Evolutionary conservation across 768 basidiomycete genomes (phyloP).

Genomic region (Lactarius sp.): DNA sequence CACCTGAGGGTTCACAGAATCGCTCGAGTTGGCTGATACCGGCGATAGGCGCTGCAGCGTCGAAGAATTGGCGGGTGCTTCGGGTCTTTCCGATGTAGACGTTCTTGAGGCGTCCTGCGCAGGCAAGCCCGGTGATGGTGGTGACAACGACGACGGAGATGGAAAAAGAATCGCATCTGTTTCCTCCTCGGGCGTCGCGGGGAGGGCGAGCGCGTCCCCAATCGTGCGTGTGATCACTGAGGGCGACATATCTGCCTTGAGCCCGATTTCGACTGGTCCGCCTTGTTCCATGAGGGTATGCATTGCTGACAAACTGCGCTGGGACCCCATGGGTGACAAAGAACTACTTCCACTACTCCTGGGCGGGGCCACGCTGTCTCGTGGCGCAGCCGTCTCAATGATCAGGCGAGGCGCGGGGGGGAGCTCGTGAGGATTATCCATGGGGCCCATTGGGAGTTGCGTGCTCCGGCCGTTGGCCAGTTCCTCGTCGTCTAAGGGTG

Average conservation of each 20-base stretch:
- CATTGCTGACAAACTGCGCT: constrained; percentile 40
- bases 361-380: neutral
- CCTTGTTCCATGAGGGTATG: constrained; percentile 67
- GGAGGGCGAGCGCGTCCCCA: constrained; percentile 29
- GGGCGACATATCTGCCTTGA: constrained; percentile 37
- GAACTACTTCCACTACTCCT: neutral
- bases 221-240: constrained; percentile 41
- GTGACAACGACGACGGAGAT: neutral
- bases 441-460: constrained; percentile 4
- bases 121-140: neutral
- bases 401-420: neutral
- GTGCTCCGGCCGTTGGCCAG: neutral
- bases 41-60: neutral
- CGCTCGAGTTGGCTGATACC: neutral
- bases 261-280: constrained; percentile 52
- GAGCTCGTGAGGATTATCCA: constrained; percentile 8
- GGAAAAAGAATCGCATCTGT: neutral
- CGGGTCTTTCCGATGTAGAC: neutral
- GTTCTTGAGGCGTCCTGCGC: neutral
- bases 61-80: neutral
- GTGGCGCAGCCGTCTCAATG: neutral
- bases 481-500: constrained; percentile 7
- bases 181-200: constrained; percentile 11
- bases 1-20: neutral
- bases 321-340: neutral